These are phyloP conservation scores for Volvariella volvacea DNA, from an alignment of 1,284 basidiomycete genomes.

Conservation along the genomic window DNA sequence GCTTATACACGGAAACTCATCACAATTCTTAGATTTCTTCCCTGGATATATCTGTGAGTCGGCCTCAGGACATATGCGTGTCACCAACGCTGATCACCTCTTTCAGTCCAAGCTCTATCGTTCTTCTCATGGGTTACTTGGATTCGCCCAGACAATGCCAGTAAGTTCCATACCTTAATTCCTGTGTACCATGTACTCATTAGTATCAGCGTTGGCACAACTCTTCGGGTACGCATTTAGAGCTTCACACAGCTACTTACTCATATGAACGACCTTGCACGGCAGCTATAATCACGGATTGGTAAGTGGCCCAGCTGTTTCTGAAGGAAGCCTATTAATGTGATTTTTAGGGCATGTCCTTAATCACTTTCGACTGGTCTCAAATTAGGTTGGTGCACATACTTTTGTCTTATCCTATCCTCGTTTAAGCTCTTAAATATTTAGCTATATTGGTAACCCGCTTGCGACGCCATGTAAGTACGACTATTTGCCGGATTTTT, in stretches of 20 bases:
- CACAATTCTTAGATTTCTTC: constrained; percentile 38
- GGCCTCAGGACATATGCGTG: not conserved
- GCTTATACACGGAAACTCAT: too few species aligned
- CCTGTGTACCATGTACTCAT: not conserved
- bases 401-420: not conserved
- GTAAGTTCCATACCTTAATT: constrained; percentile 15
- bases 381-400: constrained; percentile 37
- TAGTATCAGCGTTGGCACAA: constrained; percentile 23
- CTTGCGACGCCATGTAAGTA: constrained; percentile 44
- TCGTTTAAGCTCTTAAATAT: constrained; percentile 4
- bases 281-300: constrained; percentile 43
- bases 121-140: constrained; percentile 58
- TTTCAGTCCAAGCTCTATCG: constrained; percentile 43
- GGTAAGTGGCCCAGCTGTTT: constrained; percentile 19
- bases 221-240: constrained; percentile 33
- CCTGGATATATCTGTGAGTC: constrained; percentile 58
- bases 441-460: constrained; percentile 43
- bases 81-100: not conserved
- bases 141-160: constrained; percentile 28
- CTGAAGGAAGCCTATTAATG: not conserved
- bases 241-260: too few species aligned
- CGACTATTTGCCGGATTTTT: not conserved
- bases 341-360: constrained; percentile 24
- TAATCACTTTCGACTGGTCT: constrained; percentile 51
- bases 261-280: constrained; percentile 1